These are phyloP conservation scores for Gossypium lobatum DNA, from an alignment of 441 rosid species.

Conservation along the genomic window DNA sequence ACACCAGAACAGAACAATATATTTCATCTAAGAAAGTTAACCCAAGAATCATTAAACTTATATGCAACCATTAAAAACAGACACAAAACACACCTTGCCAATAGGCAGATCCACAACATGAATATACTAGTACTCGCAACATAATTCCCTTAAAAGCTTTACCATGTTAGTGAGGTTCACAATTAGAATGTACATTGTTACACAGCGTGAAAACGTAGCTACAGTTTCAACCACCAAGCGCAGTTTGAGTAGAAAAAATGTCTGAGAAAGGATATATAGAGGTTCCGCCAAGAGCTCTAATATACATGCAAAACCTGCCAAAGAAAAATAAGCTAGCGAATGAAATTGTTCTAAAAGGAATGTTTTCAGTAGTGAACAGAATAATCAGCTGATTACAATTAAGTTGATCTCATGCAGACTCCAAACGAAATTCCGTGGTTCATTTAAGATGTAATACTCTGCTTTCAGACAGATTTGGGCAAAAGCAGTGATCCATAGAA, in stretches of 20 bases:
- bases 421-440: neutral
- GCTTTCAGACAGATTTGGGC: neutral
- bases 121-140: constrained; percentile 7
- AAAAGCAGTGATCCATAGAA: neutral
- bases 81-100: neutral
- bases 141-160: constrained; percentile 20
- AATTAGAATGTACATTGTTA: constrained; percentile 64
- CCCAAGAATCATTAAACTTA: neutral
- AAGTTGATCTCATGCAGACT: neutral
- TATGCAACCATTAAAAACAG: neutral
- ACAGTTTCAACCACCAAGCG: constrained; percentile 77
- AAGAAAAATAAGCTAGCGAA: constrained; percentile 8
- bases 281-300: constrained; percentile 93
- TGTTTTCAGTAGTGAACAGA: neutral
- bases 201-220: constrained; percentile 74
- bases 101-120: constrained; percentile 3
- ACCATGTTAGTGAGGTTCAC: constrained; percentile 58
- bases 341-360: neutral
- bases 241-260: constrained; percentile 57
- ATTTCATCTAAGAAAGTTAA: neutral
- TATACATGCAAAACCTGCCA: constrained; percentile 76
- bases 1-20: neutral
- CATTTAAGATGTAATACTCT: neutral
- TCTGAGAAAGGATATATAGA: constrained; percentile 79
- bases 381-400: neutral